Percentiles rank a stretch among this genome's conserved stretches.
phyloP scores from a whole-genome alignment of 2,329 filamentous ascomycete species.

The Xylaria sp. region DNA sequence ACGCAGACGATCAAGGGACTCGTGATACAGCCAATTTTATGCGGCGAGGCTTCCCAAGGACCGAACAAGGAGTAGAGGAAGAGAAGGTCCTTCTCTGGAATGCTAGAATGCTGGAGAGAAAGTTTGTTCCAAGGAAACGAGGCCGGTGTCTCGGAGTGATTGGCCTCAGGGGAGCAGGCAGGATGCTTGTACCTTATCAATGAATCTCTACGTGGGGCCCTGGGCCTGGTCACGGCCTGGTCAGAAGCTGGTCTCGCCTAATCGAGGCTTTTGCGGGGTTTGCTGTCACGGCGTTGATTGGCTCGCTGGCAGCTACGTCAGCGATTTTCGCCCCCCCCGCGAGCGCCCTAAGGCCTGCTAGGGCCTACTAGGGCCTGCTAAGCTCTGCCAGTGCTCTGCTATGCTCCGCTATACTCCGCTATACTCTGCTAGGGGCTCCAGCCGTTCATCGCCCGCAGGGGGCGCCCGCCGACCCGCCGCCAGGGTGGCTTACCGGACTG shows the following conservation, averaged over 20 bases:
- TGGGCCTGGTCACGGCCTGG: not conserved
- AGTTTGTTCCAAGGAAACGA: not conserved
- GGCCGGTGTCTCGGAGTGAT: slow-evolving; percentile 4
- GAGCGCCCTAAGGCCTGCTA: not conserved
- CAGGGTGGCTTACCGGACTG: slow-evolving; percentile 6
- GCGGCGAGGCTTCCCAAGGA: not conserved
- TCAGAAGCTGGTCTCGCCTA: slow-evolving; percentile 14
- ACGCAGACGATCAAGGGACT: slow-evolving; percentile 22
- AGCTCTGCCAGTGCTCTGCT: not conserved
- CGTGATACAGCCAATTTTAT: not conserved
- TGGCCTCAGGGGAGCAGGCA: not conserved
- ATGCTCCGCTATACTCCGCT: not conserved
- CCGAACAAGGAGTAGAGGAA: not conserved
- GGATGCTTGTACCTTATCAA: slow-evolving; percentile 27
- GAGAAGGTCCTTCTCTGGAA: not conserved
- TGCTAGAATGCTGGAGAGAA: slow-evolving; percentile 6
- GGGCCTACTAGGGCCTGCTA: not conserved
- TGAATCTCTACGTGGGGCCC: slow-evolving; percentile 25
- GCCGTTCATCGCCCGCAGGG: slow-evolving; percentile 13
- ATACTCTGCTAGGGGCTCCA: slow-evolving; percentile 2
- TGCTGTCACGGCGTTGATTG: slow-evolving; percentile 9
- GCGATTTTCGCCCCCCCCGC: slow-evolving; percentile 14
- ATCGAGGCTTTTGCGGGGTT: slow-evolving; percentile 36
- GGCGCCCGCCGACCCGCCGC: not conserved
- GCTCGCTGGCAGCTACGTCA: slow-evolving; percentile 22